Evolutionary conservation across 2,329 filamentous ascomycete genomes (phyloP), one percentile per base, ranked within the genome.

Genomic region (Colletotrichum noveboracense): DNA sequence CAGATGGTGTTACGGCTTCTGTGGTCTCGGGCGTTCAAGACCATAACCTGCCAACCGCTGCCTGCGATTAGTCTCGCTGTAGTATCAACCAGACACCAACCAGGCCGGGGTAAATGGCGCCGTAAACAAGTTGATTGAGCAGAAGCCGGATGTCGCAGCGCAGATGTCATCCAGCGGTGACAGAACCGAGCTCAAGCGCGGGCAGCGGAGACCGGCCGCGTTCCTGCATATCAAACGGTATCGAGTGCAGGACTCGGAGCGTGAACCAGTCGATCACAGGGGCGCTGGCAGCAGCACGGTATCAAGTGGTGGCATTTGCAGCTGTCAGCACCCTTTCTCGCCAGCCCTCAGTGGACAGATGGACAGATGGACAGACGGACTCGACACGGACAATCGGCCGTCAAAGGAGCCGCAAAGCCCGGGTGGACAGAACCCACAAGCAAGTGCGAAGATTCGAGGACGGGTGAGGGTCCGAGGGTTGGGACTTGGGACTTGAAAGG

Each of bases 381-480:
- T 48, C 4, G 21, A 62, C 70, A 36, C 56, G 38, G 38, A 69
- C 70, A 61, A 58, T 38, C 66, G 66, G 66, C 43, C 18, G 66
- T 26, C 58, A 36, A 68, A 21, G 30, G 66, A 58, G 66, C 66
- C 66, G 66, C 66, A 16, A 48, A 32, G 6, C n/a, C 21, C 43
- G 55, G 43, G 18, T 21, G 38, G 28, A 56, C 64, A 66, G 38
- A 52, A 55, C 43, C 38, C 64, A 43, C 6, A 12, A 52, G 24
- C 24, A 66, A 61, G 58, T 32, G 58, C 32, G 18, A 61, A 34
- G 58, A 61, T 32, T 61, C 30, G 58, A 58, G 55, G 55, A 62
- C 70, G 30, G 21, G 65, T 62, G 64, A 73, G 70, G 60, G 71
- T 71, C 71, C 71, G 61, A 71, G 71, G 38, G 71, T 64, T 66